Evolutionary conservation across 768 basidiomycete genomes (phyloP), one percentile per base, ranked within the genome.

Genomic region (Hericium coralloides): DNA sequence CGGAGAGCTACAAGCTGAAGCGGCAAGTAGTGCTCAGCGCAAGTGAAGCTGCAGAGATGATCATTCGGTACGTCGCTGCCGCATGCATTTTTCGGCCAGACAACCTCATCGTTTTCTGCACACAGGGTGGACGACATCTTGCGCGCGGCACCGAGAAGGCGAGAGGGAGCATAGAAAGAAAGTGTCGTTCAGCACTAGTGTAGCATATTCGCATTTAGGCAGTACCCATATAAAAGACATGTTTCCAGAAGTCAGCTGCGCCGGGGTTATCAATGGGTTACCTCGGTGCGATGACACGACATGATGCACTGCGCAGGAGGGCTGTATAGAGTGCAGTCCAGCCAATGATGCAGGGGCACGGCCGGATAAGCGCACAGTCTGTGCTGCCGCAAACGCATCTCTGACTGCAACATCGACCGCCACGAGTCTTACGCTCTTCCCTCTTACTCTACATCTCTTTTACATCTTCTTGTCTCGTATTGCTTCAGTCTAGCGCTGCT

Each of bases 21-120:
- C 78, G 87, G 41, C 95, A 98, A 71, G 95, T 98, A 1, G 87
- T 99, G 3, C 73, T 90, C 49, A 95, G 92, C 66, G 95, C 97
- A 1, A 92, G 85, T 57, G 97, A 99, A 69, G 97, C 95, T 17
- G 89, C 92, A 2, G 97, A 98, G 77, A 98, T 98, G 95, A 98
- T 99, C 63, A 81, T 99, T 61, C 82, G 95, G 88, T 89, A 72
- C 25, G 82, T 70, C 10, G 14, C 47, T 9, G 59, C 10, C 3
- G 9, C 4, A 20, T 8, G 39, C 53, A 50, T 10, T 52, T 54
- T 4, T 10, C 9, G 20, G 23, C 52, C 18, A 52, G 25, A 52
- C 20, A 10, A 31, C 43, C 52, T 53, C 43, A 38, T 43, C 25
- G 39, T 60, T 52, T 37, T 26, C 56, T 39, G 37, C 52, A 10